These are phyloP conservation scores for Sphaerostilbella broomeana DNA, from an alignment of 2,329 filamentous ascomycete genomes.

Conservation along the genomic window DNA sequence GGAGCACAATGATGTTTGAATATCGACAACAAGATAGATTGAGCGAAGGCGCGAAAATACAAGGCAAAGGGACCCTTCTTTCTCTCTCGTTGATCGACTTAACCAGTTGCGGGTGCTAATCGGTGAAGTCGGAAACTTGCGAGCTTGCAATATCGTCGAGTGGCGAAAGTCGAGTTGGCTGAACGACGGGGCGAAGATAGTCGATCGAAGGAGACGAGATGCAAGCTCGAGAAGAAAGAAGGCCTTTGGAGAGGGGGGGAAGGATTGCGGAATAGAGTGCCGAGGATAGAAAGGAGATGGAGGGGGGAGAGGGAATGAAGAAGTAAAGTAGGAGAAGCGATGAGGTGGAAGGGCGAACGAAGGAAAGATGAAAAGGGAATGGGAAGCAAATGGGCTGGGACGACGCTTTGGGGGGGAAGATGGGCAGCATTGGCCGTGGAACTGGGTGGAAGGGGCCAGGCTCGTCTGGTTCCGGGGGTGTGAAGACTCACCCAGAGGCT, in stretches of 20 bases:
- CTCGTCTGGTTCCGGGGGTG: too few relatives aligned
- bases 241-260: conserved; percentile 25
- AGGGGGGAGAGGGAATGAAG: conserved; percentile 24
- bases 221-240: conserved; percentile 32
- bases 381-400: conserved; percentile 17
- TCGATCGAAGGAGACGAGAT: conserved; percentile 20
- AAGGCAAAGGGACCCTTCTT: conserved; percentile 23
- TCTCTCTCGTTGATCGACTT: conserved; percentile 24
- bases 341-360: conserved; percentile 23
- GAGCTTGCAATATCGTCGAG: conserved; percentile 11
- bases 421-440: conserved; percentile 20
- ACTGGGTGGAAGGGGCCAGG: conserved; percentile 26
- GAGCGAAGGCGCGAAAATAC: too few relatives aligned
- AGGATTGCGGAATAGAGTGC: conserved; percentile 18
- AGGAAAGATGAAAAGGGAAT: conserved; percentile 25
- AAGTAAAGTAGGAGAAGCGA: conserved; percentile 28
- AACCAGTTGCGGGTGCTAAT: conserved; percentile 12
- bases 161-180: conserved; percentile 20
- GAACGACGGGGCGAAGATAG: conserved; percentile 15
- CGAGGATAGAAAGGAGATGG: conserved; percentile 25
- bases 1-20: not conserved
- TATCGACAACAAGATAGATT: too few relatives aligned
- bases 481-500: conserved; percentile 2
- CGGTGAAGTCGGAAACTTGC: conserved; percentile 16
- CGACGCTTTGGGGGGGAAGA: conserved; percentile 28